Evolutionary conservation across 352 stramenopile genomes (phyloP).

Genomic region (Pythium brachiatum): DNA sequence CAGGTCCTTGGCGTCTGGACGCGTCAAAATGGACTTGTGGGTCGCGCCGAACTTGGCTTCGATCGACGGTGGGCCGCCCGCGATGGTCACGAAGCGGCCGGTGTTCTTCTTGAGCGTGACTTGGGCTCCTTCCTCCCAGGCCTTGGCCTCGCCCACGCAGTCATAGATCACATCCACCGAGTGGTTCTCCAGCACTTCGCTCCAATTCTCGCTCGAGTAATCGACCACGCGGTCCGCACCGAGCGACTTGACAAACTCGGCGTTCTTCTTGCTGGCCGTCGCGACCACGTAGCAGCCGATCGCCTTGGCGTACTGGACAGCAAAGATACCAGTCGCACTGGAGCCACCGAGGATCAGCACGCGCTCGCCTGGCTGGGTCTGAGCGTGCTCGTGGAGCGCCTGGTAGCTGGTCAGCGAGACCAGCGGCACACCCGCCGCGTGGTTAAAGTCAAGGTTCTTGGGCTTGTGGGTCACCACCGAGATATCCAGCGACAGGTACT

Average conservation of each 20-base stretch:
- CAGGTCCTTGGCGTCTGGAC: slow-evolving; percentile 29
- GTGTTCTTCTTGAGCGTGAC: slow-evolving; percentile 32
- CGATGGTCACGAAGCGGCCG: slow-evolving; percentile 42
- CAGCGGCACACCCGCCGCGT: slow-evolving; percentile 38
- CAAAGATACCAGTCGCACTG: slow-evolving; percentile 37
- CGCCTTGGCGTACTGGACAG: slow-evolving; percentile 41
- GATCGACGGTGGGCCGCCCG: slow-evolving; percentile 29
- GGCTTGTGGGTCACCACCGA: slow-evolving; percentile 41
- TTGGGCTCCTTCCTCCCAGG: slow-evolving; percentile 37
- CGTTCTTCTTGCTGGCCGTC: slow-evolving; percentile 37
- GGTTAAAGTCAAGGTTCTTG: slow-evolving; percentile 35
- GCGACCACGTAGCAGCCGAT: slow-evolving; percentile 20
- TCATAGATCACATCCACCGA: slow-evolving; percentile 23
- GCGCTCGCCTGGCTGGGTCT: slow-evolving; percentile 32
- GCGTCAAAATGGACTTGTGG: slow-evolving; percentile 9
- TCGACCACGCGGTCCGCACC: slow-evolving; percentile 47
- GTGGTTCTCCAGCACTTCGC: slow-evolving; percentile 6
- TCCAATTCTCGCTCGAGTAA: slow-evolving; percentile 37
- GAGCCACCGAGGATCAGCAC: slow-evolving; percentile 47
- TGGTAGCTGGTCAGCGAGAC: slow-evolving; percentile 42
- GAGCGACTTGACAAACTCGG: slow-evolving; percentile 31
- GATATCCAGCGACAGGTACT: slow-evolving; percentile 37
- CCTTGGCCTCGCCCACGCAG: slow-evolving; percentile 22
- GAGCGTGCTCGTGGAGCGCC: slow-evolving; percentile 27
- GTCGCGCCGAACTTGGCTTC: slow-evolving; percentile 50